Conservation (phyloP, 2,329 filamentous ascomycete genomes). For the Penicillium sp. region DNA sequence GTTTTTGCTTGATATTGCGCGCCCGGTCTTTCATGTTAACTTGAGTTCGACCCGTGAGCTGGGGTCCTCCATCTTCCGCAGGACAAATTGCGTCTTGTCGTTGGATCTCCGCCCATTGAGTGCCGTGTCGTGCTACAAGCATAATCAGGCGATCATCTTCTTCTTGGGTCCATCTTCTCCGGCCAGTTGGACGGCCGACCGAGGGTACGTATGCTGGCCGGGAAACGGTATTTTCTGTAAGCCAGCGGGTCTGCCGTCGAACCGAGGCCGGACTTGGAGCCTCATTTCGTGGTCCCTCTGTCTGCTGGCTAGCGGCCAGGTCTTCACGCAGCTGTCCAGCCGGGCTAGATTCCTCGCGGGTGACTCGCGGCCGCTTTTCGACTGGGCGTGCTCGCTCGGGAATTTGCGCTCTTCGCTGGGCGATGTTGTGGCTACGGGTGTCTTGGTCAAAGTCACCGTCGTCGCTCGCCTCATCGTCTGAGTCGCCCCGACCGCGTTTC, state of each 20-base stretch:
- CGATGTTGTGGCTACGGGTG: conserved; percentile 34
- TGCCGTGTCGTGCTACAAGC: conserved; percentile 51
- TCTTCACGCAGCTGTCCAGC: conserved; percentile 9
- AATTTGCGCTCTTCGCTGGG: conserved; percentile 38
- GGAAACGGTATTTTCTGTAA: neutral
- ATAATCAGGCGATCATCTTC: conserved; percentile 50
- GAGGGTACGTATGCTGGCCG: neutral
- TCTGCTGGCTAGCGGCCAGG: neutral
- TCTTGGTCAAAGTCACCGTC: conserved; percentile 50
- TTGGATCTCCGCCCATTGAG: conserved; percentile 51
- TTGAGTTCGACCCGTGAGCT: conserved; percentile 47
- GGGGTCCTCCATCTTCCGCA: conserved; percentile 28
- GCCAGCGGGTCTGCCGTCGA: neutral
- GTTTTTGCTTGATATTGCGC: conserved; percentile 54
- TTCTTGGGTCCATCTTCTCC: conserved; percentile 36
- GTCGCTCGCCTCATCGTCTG: conserved; percentile 16
- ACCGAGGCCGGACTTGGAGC: neutral
- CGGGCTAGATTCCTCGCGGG: conserved; percentile 11
- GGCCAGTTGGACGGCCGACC: too few species aligned
- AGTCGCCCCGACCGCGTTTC: conserved; percentile 19
- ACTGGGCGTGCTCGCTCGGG: conserved; percentile 10
- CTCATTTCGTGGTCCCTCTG: neutral
- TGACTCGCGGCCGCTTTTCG: conserved; percentile 9
- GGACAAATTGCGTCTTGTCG: conserved; percentile 33
- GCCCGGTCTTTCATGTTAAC: conserved; percentile 59